phyloP scores from a whole-genome alignment of 2,329 filamentous ascomycete species.

The Pseudopithomyces chartarum region DNA sequence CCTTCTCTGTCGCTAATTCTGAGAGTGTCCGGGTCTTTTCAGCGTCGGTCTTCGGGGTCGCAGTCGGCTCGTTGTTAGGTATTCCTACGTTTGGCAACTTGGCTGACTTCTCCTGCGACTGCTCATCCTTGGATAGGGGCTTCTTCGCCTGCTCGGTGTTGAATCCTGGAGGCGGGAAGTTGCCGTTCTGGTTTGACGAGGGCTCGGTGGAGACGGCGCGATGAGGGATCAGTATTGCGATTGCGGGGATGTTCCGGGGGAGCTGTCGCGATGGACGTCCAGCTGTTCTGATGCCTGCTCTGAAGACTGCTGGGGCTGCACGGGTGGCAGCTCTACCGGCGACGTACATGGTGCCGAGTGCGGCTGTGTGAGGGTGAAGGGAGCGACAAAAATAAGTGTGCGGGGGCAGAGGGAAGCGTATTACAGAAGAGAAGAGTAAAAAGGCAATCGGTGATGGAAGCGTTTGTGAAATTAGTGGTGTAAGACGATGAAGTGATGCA shows the following conservation, averaged over 20 bases:
- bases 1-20: conserved; percentile 68
- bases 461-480: conserved; percentile 2
- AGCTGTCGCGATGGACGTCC: conserved; percentile 49
- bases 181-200: conserved; percentile 53
- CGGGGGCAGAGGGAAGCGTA: conserved; percentile 7
- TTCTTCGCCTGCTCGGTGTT: conserved; percentile 89
- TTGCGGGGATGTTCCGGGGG: conserved; percentile 58
- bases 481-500: conserved; percentile 15
- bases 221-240: conserved; percentile 62
- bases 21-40: conserved; percentile 58
- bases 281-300: conserved; percentile 49
- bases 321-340: conserved; percentile 49
- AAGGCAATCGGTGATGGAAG: conserved; percentile 11
- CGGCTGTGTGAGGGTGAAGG: conserved; percentile 16
- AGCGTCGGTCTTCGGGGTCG: conserved; percentile 53
- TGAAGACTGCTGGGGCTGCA: conserved; percentile 54
- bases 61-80: conserved; percentile 47
- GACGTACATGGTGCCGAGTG: conserved; percentile 51
- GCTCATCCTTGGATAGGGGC: conserved; percentile 67
- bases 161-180: conserved; percentile 84
- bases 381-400: conserved; percentile 14
- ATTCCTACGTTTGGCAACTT: conserved; percentile 41
- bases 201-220: conserved; percentile 63
- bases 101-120: conserved; percentile 30
- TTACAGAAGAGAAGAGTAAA: conserved; percentile 8